These are phyloP conservation scores for Hanseniaspora pseudoguilliermondii DNA, from an alignment of 805 yeast species.

Conservation along the genomic window DNA sequence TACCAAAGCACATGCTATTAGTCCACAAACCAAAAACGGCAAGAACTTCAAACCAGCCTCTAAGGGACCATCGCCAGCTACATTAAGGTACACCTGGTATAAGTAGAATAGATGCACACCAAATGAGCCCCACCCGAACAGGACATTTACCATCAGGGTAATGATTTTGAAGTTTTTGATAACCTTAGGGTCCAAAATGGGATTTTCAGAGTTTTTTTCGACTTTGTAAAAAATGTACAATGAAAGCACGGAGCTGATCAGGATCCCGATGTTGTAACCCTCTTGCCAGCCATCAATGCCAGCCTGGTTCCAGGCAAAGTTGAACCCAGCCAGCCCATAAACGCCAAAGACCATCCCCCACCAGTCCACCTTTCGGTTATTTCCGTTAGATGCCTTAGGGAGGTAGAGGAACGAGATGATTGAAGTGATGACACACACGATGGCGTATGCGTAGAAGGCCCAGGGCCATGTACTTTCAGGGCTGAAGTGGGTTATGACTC, in stretches of 20 bases:
- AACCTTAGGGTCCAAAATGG: conserved; percentile 45
- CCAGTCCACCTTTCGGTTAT: conserved; percentile 32
- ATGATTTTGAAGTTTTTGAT: conserved; percentile 33
- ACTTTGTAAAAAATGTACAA: conserved; percentile 36
- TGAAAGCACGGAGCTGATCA: conserved; percentile 37
- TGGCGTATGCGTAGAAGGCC: conserved; percentile 23
- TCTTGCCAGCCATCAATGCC: conserved; percentile 56
- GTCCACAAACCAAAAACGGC: conserved; percentile 41
- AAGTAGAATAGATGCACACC: conserved; percentile 62
- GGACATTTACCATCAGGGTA: conserved; percentile 38
- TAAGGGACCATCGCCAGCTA: conserved; percentile 39
- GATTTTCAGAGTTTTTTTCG: conserved; percentile 34
- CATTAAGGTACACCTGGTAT: conserved; percentile 38
- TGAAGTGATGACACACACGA: conserved; percentile 17
- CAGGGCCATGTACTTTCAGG: conserved; percentile 21
- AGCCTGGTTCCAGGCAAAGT: conserved; percentile 65
- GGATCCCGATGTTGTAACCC: conserved; percentile 44
- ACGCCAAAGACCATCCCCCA: conserved; percentile 6
- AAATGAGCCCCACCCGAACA: conserved; percentile 67
- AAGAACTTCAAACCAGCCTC: conserved; percentile 35
- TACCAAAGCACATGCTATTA: conserved; percentile 41
- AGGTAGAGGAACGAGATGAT: conserved; percentile 16
- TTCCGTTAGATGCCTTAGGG: conserved; percentile 16
- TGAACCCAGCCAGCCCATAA: conserved; percentile 46
- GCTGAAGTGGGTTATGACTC: background rate